phyloP scores from a whole-genome alignment of 2,329 filamentous ascomycete species.

The Capronia epimyces region DNA sequence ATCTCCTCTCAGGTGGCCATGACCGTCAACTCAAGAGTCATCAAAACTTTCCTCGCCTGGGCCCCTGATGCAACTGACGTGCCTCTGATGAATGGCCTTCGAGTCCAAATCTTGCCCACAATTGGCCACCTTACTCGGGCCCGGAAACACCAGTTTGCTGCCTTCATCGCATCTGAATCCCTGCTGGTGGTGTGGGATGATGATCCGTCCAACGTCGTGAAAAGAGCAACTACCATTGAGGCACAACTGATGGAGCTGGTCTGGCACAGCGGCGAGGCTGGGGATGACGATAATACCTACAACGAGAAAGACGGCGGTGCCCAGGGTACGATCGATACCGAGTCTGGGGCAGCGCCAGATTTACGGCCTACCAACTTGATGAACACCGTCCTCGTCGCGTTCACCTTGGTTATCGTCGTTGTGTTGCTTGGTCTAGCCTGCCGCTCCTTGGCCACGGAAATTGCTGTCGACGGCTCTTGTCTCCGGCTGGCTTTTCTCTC shows the following conservation, averaged over 20 bases:
- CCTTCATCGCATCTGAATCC: conserved; percentile 54
- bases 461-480: conserved; percentile 50
- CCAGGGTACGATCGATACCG: conserved; percentile 10
- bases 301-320: conserved; percentile 9
- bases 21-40: conserved; percentile 61
- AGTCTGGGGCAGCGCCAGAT: neutral
- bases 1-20: conserved; percentile 52
- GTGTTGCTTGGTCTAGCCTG: conserved; percentile 55
- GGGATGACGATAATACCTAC: conserved; percentile 40
- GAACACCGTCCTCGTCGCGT: conserved; percentile 50
- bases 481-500: conserved; percentile 51
- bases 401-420: conserved; percentile 51
- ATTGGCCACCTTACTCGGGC: conserved; percentile 54
- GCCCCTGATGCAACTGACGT: conserved; percentile 50
- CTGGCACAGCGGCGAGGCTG: conserved; percentile 33
- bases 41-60: conserved; percentile 53
- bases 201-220: conserved; percentile 52
- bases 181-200: conserved; percentile 61
- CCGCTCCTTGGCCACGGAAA: conserved; percentile 51
- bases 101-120: conserved; percentile 57
- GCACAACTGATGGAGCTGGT: conserved; percentile 35
- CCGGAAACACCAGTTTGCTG: conserved; percentile 62
- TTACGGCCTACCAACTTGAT: conserved; percentile 47
- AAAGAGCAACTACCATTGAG: conserved; percentile 50
- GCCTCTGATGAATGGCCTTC: conserved; percentile 53